Base-by-base conservation (phyloP, 345 rosid genomes). In the Erodium maritimum region DNA sequence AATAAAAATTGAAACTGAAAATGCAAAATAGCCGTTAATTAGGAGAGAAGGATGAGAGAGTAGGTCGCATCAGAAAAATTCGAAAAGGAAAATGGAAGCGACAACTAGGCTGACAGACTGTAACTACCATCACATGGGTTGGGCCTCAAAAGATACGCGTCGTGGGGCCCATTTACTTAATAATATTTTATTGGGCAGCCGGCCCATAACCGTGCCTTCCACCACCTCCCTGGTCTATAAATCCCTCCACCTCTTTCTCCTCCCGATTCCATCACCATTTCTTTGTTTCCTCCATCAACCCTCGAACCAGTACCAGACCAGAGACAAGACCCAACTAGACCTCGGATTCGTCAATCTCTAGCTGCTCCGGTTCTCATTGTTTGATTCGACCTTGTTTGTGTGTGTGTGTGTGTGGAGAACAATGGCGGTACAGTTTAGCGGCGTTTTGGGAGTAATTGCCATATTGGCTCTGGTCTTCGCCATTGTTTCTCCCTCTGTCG, bases 401-500 rank as follows among this genome's bases (percentile, higher is more conserved):
- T 33, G 21, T 29, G 34, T 21, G 37, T 4, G 5, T 29, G 8
- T 29, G 37, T 7, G 60, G 51, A 50, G 19, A 63, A 18, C 34
- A 42, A 42, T 42, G 48, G 48, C 48, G 48, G 48, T 42, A 12
- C 48, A 42, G 14, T 42, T 42, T 10, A 42, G 48, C 48, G 48
- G 48, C 48, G 48, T 42, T 42, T 42, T 42, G 14, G 24, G 69
- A 48, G 67, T 62, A 55, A 23, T 68, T 37, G 42, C 56, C 6
- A 64, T 75, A 12, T 57, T 61, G 34, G 50, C 55, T 58, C 62
- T 68, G 17, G 50, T 57, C 51, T 70, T 78, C 63, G 75, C 69
- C 62, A 64, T 78, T 52, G 63, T 69, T 45, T 71, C 70, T 0
- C 68, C 77, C 33, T 52, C 55, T 20, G 58, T 64, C 60, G 75